Percentiles rank a stretch among this genome's conserved stretches.
Conservation (phyloP, 306 rosid genomes). For the Fragaria vesca region DNA sequence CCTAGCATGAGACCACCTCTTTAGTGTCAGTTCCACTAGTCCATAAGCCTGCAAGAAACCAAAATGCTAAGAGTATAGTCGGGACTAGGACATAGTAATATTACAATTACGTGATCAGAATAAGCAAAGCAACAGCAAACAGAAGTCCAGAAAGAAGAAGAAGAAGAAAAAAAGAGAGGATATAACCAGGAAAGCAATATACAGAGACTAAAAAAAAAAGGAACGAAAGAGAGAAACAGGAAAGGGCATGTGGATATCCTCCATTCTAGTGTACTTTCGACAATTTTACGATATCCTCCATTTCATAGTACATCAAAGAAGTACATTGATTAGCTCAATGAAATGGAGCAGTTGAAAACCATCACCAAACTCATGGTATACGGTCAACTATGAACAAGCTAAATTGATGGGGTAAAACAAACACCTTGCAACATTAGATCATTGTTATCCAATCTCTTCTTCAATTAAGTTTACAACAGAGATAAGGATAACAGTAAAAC, state of each 20-base stretch:
- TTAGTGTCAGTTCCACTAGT: slow-evolving; percentile 21
- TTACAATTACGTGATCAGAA: background rate
- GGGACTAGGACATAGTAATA: slow-evolving; percentile 7
- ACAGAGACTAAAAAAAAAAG: background rate
- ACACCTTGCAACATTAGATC: background rate
- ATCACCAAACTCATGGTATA: background rate
- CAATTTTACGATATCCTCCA: no score
- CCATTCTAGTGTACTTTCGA: background rate
- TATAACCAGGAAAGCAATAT: slow-evolving; percentile 8
- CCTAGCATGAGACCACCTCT: slow-evolving; percentile 23
- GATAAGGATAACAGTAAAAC: background rate
- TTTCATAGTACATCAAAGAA: background rate
- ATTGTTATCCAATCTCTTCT: background rate
- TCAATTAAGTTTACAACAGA: background rate
- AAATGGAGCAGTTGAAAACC: background rate
- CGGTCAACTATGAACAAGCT: slow-evolving; percentile 1
- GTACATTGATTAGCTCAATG: background rate
- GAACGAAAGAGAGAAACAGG: background rate
- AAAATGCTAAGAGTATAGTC: slow-evolving; percentile 18
- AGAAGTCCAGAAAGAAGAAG: background rate
- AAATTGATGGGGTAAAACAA: background rate
- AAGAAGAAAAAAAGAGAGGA: background rate
- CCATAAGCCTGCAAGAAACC: slow-evolving; percentile 42
- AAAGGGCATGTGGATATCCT: background rate
- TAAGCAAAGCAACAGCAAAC: background rate